Evolutionary conservation across 1,284 basidiomycete species (phyloP), one percentile per base, ranked within the genome.

Genomic region (Meripilus lineatus): DNA sequence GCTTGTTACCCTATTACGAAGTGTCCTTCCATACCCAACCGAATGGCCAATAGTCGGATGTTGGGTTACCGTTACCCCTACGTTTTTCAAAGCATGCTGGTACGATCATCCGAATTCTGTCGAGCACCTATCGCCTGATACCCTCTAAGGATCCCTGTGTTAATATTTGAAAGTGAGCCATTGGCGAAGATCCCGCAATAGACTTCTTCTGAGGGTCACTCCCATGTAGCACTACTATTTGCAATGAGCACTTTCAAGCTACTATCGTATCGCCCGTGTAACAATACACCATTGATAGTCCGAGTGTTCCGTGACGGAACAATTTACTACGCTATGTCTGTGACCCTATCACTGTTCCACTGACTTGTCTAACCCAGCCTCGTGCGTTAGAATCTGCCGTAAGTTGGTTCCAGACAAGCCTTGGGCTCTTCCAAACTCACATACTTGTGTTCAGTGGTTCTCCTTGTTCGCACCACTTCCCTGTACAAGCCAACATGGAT

Each of bases 221-320:
- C 21, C 38, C 14, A 21, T 5, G 5, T 20, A 49, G 48, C 48
- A 11, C 8, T 49, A 13, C 45, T 49, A 2, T 50, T 48, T 18
- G 25, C 39, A 5, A 34, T 50, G 11, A 47, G 35, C 32, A 23
- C 25, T 14, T 17, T 40, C 38, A 47, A 42, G 17, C 41, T 42
- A n/a, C 25, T 42, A 14, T 41, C 38, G 7, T 47, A 41, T 25
- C 26, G 49, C 11, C 49, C 42, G 4, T 32, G 41, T 13, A 11
- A 15, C 5, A 32, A 45, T 11, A 32, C 47, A 13, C 49, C 42
- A 11, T 40, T 50, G 14, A 23, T 50, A 6, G 34, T 35, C 3
- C 36, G 49, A 5, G 30, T 50, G 5, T 28, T 44, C 17, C 42
- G 45, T 14, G 49, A 50, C 23, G 49, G 46, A 4, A 50, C 45